phyloP scores from a whole-genome alignment of 2,329 filamentous ascomycete species.

The Stagonosporopsis cucurbitacearum region DNA sequence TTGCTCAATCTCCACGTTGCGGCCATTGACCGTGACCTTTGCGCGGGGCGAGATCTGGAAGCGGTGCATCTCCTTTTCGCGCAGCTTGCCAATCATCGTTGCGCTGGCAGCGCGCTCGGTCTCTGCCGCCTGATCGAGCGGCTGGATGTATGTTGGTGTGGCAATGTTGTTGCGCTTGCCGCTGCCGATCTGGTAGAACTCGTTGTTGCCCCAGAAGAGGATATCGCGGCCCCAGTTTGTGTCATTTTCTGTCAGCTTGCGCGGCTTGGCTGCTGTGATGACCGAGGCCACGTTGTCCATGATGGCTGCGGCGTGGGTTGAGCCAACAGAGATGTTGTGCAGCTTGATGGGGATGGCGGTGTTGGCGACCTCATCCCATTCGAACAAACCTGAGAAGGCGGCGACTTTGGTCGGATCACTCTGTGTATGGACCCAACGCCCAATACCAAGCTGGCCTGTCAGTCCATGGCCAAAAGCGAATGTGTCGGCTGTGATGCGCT shows the following conservation, averaged over 20 bases:
- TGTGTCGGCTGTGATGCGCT: slow-evolving; percentile 72
- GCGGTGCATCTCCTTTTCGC: slow-evolving; percentile 71
- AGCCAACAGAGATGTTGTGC: slow-evolving; percentile 74
- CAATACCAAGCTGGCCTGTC: slow-evolving; percentile 80
- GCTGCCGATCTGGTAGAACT: slow-evolving; percentile 90
- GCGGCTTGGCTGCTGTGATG: slow-evolving; percentile 53
- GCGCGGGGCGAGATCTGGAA: slow-evolving; percentile 82
- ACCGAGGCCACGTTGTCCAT: slow-evolving; percentile 82
- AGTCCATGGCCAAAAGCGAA: slow-evolving; percentile 91
- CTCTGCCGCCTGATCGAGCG: slow-evolving; percentile 71
- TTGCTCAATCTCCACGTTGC: slow-evolving; percentile 81
- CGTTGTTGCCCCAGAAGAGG: slow-evolving; percentile 94
- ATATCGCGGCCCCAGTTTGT: slow-evolving; percentile 90
- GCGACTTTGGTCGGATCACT: slow-evolving; percentile 80
- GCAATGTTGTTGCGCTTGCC: slow-evolving; percentile 84
- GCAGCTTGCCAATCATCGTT: slow-evolving; percentile 51
- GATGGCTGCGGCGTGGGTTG: slow-evolving; percentile 80
- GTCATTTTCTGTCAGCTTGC: slow-evolving; percentile 63
- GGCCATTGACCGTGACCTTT: slow-evolving; percentile 71
- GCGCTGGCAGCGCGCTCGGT: slow-evolving; percentile 33
- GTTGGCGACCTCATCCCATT: slow-evolving; percentile 79
- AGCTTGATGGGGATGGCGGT: slow-evolving; percentile 78
- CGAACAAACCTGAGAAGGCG: slow-evolving; percentile 79
- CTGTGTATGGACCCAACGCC: slow-evolving; percentile 88
- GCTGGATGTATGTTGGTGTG: slow-evolving; percentile 78